Evolutionary conservation across 352 stramenopile genomes (phyloP), one percentile per base, ranked within the genome.

Genomic region (Phytopythium helicoides): DNA sequence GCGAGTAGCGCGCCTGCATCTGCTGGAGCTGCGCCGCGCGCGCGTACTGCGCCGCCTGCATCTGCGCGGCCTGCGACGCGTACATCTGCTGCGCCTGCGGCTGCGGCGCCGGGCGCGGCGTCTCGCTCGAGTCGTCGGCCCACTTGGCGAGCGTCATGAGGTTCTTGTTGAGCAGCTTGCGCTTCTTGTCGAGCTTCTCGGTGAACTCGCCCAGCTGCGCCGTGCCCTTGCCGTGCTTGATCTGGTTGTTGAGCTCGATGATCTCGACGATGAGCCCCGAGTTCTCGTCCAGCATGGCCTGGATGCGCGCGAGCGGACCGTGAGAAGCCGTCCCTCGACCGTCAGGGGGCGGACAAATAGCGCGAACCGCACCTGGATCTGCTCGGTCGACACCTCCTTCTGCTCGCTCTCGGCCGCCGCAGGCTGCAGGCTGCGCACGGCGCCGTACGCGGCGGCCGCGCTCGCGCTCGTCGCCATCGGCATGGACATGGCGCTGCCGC

Each of bases 111-210:
- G 47, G 48, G 37, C 68, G 61, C 21, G 71, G 70, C 41, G 81
- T 76, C 23, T 94, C 81, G 5, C 80, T 82, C 19, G 81, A 89
- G 48, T 94, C 84, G 48, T 94, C 84, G 15, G 84, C 84, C 84
- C 84, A 94, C 56, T 94, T 94, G 39, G 84, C 84, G 31, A 94
- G 73, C 40, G 81, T 94, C 84, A 94, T 94, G 47, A 94, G 71
- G 66, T 94, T 94, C 63, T 87, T 87, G 68, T 94, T 94, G 47
- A 94, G 84, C 57, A 86, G 85, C 56, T 94, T 92, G 54, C 84
- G 77, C 64, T 94, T 94, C 73, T 92, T 92, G 62, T 94, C 81
- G 33, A 94, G 66, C 58, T 92, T 91, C 47, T 94, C 81, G 38
- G 78, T 88, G 60, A 92, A 81, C 35, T 92, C 81, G 39, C 76